Evolutionary conservation across 2,329 filamentous ascomycete genomes (phyloP).

Genomic region (Colletotrichum neosansevieriae): DNA sequence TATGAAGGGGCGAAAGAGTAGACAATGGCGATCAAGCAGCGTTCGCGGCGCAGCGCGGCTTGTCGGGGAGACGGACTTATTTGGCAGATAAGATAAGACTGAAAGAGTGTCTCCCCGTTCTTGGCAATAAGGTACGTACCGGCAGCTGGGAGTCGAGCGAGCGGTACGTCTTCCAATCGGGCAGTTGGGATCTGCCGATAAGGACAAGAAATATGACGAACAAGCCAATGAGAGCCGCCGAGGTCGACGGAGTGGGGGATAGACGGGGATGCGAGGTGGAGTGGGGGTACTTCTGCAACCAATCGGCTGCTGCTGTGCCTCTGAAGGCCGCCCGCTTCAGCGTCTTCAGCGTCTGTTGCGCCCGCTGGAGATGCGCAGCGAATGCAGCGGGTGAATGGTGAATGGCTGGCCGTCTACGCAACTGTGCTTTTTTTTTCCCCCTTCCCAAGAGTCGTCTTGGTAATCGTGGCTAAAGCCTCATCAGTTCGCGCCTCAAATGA

Average conservation of each 20-base stretch:
- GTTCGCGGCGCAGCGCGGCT: no score
- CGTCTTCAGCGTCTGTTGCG: slow-evolving; percentile 35
- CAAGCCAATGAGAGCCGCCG: slow-evolving; percentile 6
- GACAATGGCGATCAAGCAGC: slow-evolving; percentile 3
- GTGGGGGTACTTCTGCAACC: neutral
- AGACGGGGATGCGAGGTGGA: neutral
- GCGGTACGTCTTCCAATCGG: slow-evolving; percentile 22
- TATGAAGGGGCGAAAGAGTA: neutral
- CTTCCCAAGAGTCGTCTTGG: neutral
- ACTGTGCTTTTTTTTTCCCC: neutral
- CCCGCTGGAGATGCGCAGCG: slow-evolving; percentile 27
- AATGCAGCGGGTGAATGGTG: slow-evolving; percentile 21
- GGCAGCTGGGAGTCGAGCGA: neutral
- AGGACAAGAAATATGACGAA: neutral
- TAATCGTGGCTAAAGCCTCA: neutral
- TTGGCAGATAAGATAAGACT: slow-evolving; percentile 25
- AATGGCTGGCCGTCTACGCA: neutral
- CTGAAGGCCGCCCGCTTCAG: slow-evolving; percentile 19
- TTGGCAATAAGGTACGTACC: neutral
- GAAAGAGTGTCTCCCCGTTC: neutral
- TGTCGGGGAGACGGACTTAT: slow-evolving; percentile 1
- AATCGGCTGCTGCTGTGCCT: slow-evolving; percentile 22
- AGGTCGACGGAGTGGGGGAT: neutral
- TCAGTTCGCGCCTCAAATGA: slow-evolving; percentile 8
- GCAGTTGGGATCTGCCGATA: slow-evolving; percentile 22